Base-by-base conservation (phyloP, 1,139 yeast genomes). In the Suhomyces taliae region DNA sequence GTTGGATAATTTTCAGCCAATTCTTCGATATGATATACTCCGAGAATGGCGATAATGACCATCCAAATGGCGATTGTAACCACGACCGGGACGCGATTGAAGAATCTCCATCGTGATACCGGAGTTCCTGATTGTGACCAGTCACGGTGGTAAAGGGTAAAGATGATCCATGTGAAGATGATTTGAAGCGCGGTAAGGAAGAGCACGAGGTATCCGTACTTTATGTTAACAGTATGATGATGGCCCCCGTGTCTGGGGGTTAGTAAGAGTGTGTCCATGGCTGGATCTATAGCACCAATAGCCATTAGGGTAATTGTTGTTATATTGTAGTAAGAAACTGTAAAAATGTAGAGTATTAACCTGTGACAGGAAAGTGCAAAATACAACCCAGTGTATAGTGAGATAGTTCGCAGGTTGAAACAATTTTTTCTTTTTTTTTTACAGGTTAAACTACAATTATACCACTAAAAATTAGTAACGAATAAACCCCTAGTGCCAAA, bases 151-250 rank as follows among this genome's bases (percentile, higher is more conserved):
- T 49, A 46, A 19, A 39, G 33, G 19, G 15, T 37, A 32, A 46
- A 36, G 7, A 41, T n/a, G 9, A 33, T 35, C 27, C 34, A 34
- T 14, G 44, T 40, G 10, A 50, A 27, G 12, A 43, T 41, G 1
- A 65, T 51, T 46, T 72, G 73, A 1, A 68, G 41, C 1, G 69
- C 36, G 3, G 80, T 66, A 1, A 75, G 37, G 3, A 64, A 59
- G 7, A 81, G 58, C 1, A 78, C 54, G 6, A 70, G 53, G 55
- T 78, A 77, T 1, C 87, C 87, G 53, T 74, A 81, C 48, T 72
- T 71, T 49, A 79, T 54, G 54, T 81, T 77, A 41, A 65, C 65
- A 43, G 56, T 59, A 53, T 72, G 76, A 41, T 46, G 58, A 38
- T 61, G 63, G 32, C 64, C 64, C 40, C 66, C 77, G 52, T 68